Conservation (phyloP, 495 filamentous ascomycete genomes). For the Penicillium ucsense region DNA sequence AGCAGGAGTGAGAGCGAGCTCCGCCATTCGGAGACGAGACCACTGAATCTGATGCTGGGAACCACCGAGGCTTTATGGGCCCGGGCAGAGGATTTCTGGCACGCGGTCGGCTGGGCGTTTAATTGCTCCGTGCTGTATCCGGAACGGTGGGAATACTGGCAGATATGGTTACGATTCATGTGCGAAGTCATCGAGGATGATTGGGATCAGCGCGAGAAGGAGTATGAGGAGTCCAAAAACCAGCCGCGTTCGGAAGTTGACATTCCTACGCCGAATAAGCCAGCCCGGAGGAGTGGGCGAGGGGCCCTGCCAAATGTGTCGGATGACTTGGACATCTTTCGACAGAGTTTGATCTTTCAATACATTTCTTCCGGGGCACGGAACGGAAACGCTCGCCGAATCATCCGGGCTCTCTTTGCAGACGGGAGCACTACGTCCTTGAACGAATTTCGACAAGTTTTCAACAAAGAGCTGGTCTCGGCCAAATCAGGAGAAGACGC, state of each 20-base stretch:
- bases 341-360: conserved; percentile 45
- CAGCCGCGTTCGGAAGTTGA: too few relatives aligned
- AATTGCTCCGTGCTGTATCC: conserved; percentile 70
- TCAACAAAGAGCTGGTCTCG: conserved; percentile 46
- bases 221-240: conserved; percentile 8
- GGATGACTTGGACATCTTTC: conserved; percentile 24
- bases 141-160: conserved; percentile 74
- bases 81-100: conserved; percentile 78
- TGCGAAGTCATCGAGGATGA: conserved; percentile 69
- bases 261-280: background rate
- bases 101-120: conserved; percentile 84
- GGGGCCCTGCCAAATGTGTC: too few relatives aligned
- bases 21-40: conserved; percentile 28
- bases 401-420: conserved; percentile 57
- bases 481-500: conserved; percentile 13
- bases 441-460: conserved; percentile 52
- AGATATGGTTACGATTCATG: conserved; percentile 70
- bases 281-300: conserved; percentile 2
- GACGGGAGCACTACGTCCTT: conserved; percentile 38
- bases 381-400: conserved; percentile 36
- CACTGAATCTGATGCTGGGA: conserved; percentile 44
- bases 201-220: conserved; percentile 46
- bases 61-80: conserved; percentile 59
- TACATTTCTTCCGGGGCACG: conserved; percentile 36
- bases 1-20: background rate